A percentile compares a stretch with the other conserved stretches of the same genome.
phyloP scores from a whole-genome alignment of 345 rosid species.

The Eucalyptus albens region DNA sequence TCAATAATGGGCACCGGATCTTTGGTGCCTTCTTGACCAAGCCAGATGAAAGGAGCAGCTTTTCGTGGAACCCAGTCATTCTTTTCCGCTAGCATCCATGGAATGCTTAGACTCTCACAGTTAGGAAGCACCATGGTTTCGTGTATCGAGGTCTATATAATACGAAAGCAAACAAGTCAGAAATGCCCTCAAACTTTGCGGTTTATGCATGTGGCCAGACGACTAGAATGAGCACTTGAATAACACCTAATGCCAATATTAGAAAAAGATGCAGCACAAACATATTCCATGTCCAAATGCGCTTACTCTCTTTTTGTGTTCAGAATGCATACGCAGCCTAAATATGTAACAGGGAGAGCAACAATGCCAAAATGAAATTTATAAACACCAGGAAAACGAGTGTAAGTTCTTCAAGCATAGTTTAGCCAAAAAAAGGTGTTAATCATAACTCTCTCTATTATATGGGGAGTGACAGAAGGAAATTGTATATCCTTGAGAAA shows the following conservation, averaged over 20 bases:
- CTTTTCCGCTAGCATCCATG: slow-evolving; percentile 85
- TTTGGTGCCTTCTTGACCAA: slow-evolving; percentile 46
- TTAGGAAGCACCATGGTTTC: slow-evolving; percentile 93
- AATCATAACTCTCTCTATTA: background rate
- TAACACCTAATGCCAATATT: background rate
- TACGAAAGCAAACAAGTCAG: background rate
- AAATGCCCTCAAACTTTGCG: background rate
- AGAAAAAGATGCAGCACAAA: background rate
- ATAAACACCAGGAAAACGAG: background rate
- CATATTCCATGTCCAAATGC: background rate
- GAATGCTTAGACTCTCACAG: slow-evolving; percentile 59
- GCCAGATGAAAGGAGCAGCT: slow-evolving; percentile 84
- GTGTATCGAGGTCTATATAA: slow-evolving; percentile 36
- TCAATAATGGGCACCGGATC: slow-evolving; percentile 13
- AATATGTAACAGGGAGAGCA: background rate
- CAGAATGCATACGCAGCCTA: background rate
- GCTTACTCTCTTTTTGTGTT: background rate
- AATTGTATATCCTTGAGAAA: background rate
- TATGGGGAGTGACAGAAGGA: background rate
- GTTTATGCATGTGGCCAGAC: background rate
- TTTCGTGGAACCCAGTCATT: slow-evolving; percentile 77
- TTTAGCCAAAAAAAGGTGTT: background rate
- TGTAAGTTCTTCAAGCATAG: background rate
- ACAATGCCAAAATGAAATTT: background rate
- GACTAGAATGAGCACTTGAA: background rate